Evolutionary conservation across 2,329 filamentous ascomycete genomes (phyloP).

Genomic region (Aspergillus sp.): DNA sequence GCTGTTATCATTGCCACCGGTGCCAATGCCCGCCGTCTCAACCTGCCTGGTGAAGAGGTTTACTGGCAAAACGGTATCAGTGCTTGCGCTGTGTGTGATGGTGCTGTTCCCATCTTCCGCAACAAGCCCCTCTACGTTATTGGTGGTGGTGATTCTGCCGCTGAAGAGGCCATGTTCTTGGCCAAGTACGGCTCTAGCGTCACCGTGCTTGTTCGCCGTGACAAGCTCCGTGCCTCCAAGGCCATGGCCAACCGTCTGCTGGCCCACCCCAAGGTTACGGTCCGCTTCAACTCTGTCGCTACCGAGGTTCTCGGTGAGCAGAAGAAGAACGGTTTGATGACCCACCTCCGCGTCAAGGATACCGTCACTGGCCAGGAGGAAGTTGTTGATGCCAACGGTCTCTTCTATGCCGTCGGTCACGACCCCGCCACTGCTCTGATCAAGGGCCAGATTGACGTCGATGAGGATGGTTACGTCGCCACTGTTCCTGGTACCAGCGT

Average conservation of each 20-base stretch:
- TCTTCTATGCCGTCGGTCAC: conserved; percentile 97
- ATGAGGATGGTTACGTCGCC: conserved; percentile 85
- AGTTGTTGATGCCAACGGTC: conserved; percentile 82
- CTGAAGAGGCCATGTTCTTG: conserved; percentile 95
- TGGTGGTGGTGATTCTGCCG: conserved; percentile 92
- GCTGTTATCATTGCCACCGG: conserved; percentile 92
- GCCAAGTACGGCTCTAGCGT: conserved; percentile 97
- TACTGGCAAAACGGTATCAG: conserved; percentile 98
- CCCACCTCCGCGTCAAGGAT: conserved; percentile 80
- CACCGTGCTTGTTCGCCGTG: conserved; percentile 85
- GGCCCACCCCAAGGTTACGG: conserved; percentile 83
- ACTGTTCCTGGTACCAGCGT: conserved; percentile 85
- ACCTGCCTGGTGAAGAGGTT: conserved; percentile 83
- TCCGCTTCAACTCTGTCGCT: conserved; percentile 80
- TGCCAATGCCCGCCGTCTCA: conserved; percentile 81
- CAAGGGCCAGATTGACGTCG: conserved; percentile 84
- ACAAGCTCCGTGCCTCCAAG: conserved; percentile 81
- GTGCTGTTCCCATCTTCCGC: conserved; percentile 94
- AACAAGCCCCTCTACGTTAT: conserved; percentile 96
- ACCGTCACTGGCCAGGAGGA: conserved; percentile 72
- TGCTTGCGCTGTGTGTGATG: conserved; percentile 96
- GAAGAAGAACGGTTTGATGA: conserved; percentile 76
- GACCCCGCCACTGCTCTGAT: conserved; percentile 89
- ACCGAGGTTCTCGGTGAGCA: conserved; percentile 82
- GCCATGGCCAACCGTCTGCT: conserved; percentile 88